These are phyloP conservation scores for Biscogniauxia mediterranea DNA, from an alignment of 2,329 filamentous ascomycete genomes.

Conservation along the genomic window DNA sequence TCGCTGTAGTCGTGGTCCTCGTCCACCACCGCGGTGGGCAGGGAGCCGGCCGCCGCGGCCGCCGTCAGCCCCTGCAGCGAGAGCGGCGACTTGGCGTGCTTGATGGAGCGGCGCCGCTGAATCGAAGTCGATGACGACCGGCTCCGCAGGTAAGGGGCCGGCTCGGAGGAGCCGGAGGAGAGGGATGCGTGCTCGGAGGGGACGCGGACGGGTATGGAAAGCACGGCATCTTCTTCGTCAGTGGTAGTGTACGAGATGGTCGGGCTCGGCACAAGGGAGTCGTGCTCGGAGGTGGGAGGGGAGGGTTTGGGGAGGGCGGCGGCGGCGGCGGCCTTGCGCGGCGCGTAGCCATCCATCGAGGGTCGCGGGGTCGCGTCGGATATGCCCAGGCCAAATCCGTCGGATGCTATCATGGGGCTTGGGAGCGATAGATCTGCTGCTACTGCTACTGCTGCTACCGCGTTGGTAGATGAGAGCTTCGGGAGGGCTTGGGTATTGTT, in stretches of 20 bases:
- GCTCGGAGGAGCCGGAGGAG: slow-evolving; percentile 59
- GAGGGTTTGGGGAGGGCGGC: slow-evolving; percentile 21
- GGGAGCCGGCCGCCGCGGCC: slow-evolving; percentile 41
- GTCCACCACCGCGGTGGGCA: slow-evolving; percentile 42
- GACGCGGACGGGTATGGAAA: slow-evolving; percentile 57
- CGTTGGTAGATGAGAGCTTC: not conserved
- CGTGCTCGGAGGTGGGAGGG: slow-evolving; percentile 18
- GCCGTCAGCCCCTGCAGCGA: slow-evolving; percentile 49
- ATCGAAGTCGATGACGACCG: slow-evolving; percentile 30
- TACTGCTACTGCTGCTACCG: too few species aligned
- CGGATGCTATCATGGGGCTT: slow-evolving; percentile 17
- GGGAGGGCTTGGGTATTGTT: slow-evolving; percentile 13
- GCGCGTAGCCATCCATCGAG: slow-evolving; percentile 45
- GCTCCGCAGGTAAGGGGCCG: slow-evolving; percentile 54
- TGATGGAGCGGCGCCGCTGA: slow-evolving; percentile 47
- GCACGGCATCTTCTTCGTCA: slow-evolving; percentile 71
- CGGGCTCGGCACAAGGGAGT: slow-evolving; percentile 45
- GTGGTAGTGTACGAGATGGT: slow-evolving; percentile 68
- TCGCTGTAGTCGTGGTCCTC: slow-evolving; percentile 85
- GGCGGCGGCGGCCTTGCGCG: slow-evolving; percentile 34
- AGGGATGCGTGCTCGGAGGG: slow-evolving; percentile 42
- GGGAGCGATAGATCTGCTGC: slow-evolving; percentile 10
- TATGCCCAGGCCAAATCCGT: slow-evolving; percentile 46
- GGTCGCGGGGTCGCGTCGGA: slow-evolving; percentile 45
- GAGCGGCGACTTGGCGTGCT: slow-evolving; percentile 58